phyloP scores from a whole-genome alignment of 345 rosid species.

The Turnera subulata region DNA sequence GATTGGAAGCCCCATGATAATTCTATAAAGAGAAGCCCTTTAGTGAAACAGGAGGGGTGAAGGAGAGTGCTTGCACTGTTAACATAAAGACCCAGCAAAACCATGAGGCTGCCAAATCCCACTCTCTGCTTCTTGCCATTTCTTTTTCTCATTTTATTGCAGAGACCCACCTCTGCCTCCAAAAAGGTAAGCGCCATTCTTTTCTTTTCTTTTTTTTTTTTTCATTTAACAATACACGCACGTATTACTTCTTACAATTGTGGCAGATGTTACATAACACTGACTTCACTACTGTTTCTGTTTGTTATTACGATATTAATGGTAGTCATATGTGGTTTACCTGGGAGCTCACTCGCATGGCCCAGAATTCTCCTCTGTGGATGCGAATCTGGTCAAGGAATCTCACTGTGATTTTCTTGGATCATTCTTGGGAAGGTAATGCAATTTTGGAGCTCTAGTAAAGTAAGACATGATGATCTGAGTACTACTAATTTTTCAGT shows the following conservation, averaged over 20 bases:
- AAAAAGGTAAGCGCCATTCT: slow-evolving; percentile 12
- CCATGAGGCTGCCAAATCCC: not conserved
- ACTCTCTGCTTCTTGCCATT: not conserved
- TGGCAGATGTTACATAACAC: not conserved
- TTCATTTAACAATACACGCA: not conserved
- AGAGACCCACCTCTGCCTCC: slow-evolving; percentile 1
- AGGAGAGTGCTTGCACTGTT: too few relatives aligned
- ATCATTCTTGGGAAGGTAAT: slow-evolving; percentile 18
- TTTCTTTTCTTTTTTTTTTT: not conserved
- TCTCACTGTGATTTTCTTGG: slow-evolving; percentile 14
- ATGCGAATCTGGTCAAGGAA: not conserved
- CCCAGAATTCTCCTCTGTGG: not conserved
- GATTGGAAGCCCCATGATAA: too few relatives aligned
- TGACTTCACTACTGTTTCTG: not conserved
- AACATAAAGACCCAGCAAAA: not conserved
- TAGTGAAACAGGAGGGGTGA: too few relatives aligned
- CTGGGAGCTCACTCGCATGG: slow-evolving; percentile 8
- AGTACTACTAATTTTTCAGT: too few relatives aligned
- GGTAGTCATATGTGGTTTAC: slow-evolving; percentile 23
- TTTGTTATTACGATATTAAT: not conserved
- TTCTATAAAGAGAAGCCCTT: too few relatives aligned
- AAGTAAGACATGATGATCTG: not conserved
- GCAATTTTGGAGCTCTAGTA: too few relatives aligned
- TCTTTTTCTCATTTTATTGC: not conserved
- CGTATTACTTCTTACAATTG: not conserved